Percentiles rank a stretch among this genome's conserved stretches.
phyloP scores from a whole-genome alignment of 768 basidiomycete species.

The Lenzites betulinus region DNA sequence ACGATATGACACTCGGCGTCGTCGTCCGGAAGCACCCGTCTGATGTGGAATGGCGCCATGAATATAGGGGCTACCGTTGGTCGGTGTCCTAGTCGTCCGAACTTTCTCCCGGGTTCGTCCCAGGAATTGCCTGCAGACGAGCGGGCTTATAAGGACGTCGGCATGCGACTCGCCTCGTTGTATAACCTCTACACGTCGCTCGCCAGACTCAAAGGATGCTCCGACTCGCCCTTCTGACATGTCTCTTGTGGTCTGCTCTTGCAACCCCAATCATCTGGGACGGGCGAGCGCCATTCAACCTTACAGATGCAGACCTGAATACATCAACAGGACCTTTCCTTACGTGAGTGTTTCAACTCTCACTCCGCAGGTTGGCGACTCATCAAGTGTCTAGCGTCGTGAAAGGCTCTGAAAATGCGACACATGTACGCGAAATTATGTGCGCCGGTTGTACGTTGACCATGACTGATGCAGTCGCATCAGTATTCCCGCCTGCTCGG shows the following conservation, averaged over 20 bases:
- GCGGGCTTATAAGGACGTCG: not conserved
- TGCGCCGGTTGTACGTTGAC: not conserved
- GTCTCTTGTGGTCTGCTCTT: not conserved
- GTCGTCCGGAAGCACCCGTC: not conserved
- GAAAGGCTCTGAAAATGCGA: constrained; percentile 53
- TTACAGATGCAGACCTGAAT: constrained; percentile 47
- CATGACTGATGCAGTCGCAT: not conserved
- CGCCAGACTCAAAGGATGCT: not conserved
- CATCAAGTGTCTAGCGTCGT: constrained; percentile 44
- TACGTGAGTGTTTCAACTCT: constrained; percentile 43
- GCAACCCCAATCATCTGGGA: constrained; percentile 49
- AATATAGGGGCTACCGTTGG: not conserved
- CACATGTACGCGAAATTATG: constrained; percentile 41
- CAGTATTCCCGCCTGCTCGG: constrained; percentile 51
- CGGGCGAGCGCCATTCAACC: constrained; percentile 51
- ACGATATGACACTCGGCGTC: not conserved
- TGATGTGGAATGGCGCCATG: not conserved
- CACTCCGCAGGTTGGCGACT: not conserved
- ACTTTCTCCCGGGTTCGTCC: constrained; percentile 1
- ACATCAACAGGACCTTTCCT: constrained; percentile 52
- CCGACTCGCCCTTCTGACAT: not conserved
- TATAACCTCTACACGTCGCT: not conserved
- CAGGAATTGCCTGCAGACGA: not conserved
- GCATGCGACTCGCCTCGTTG: not conserved
- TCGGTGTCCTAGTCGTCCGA: constrained; percentile 1